Base-by-base conservation (phyloP, 2,329 filamentous ascomycete species). In the Hirsutella rhossiliensis region DNA sequence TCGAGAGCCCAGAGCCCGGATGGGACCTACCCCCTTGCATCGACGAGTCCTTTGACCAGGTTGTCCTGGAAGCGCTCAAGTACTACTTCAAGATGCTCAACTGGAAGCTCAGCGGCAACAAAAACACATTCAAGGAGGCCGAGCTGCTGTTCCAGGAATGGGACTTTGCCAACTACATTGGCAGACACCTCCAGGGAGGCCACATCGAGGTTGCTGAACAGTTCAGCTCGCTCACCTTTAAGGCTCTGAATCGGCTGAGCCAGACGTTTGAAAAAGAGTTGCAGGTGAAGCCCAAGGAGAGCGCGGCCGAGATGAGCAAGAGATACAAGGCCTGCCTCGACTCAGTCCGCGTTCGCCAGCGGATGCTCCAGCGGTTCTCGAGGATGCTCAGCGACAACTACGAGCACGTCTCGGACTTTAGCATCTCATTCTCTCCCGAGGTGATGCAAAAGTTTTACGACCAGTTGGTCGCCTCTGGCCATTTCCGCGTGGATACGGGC, bases 41-140 rank as follows among this genome's bases (percentile, higher is more conserved):
- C 50, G 92, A 97, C 58, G 92, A 98, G 59, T 87, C 87, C 37
- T 98, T 97, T 56, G 92, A 97, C 59, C 76, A 82, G 30, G 87
- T 94, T 17, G 87, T 97, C 11, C 66, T 98, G 38, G 90, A 96
- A 56, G 89, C 90, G 1, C 71, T 98, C 53, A 94, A 90, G 61
- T 97, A 95, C 62, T 98, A 98, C 65, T 98, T 98, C 73, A 92
- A 90, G 62, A 89, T 98, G 76, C 72, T 98, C 38, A 96, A 97
- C 59, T 97, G 89, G 87, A 97, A 97, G 63, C 71, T 98, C 43
- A 89, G 85, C 54, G 87, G 88, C 45, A 97, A 97, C 69, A 97
- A 96, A 62, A 98, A 97, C 65, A 96, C 89, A 0, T 98, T 98
- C 75, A 97, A 97, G 60, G 92, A 98, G 62, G 92, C 92, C 7